Conservation (phyloP, 805 yeast species). For the Metschnikowia drakensbergensis region DNA sequence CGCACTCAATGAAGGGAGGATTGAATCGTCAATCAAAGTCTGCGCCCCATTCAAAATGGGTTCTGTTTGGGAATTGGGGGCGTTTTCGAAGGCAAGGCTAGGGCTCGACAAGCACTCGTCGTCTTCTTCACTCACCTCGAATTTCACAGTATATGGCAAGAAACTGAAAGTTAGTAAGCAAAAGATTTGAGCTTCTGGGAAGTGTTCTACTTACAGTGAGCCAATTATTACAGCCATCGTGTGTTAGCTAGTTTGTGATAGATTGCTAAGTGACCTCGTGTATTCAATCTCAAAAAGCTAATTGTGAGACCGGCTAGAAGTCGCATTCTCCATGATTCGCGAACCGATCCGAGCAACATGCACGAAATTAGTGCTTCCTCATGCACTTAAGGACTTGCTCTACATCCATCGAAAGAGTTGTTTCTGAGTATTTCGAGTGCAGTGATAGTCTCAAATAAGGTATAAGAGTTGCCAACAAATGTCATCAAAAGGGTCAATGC, state of each 20-base stretch:
- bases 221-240: conserved; percentile 67
- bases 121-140: conserved; percentile 35
- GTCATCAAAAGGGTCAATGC: background rate
- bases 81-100: background rate
- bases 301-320: background rate
- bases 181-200: background rate
- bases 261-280: conserved; percentile 1
- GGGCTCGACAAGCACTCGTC: conserved; percentile 4
- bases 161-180: conserved; percentile 40
- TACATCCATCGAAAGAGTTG: background rate
- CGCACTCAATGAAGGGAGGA: conserved; percentile 36
- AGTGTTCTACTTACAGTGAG: conserved; percentile 50
- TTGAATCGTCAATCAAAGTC: conserved; percentile 21
- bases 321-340: background rate
- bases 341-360: background rate
- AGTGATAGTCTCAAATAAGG: background rate
- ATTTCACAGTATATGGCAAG: conserved; percentile 73
- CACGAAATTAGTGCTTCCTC: background rate
- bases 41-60: background rate
- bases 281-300: conserved; percentile 1
- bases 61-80: background rate
- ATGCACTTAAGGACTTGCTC: background rate
- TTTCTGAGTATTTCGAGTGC: background rate
- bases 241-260: background rate
- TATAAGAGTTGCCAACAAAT: too few species aligned